Conservation (phyloP, 176 grass and related monocot species). For the Thalia dealbata region DNA sequence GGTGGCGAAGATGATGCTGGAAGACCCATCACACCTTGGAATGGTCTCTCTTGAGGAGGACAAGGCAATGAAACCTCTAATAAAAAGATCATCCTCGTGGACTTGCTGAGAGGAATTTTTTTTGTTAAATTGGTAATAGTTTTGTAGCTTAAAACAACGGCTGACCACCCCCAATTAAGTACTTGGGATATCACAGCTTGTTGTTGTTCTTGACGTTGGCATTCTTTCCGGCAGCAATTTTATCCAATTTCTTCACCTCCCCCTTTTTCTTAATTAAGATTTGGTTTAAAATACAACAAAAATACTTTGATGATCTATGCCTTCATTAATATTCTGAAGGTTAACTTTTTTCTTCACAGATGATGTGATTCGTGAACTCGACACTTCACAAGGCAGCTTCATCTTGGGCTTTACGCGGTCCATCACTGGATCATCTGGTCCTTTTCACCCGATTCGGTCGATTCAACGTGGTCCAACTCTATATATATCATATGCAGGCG, state of each 20-base stretch:
- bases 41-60: constrained; percentile 14
- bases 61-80: constrained; percentile 17
- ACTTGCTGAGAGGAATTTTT: background rate
- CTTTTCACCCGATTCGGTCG: too few species aligned
- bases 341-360: too few species aligned
- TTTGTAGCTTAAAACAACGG: background rate
- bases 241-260: background rate
- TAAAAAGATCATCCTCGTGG: constrained; percentile 12
- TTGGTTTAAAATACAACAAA: background rate
- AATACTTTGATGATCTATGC: too few species aligned
- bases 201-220: background rate
- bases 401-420: too few species aligned
- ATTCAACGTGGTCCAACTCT: too few species aligned
- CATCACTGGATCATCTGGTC: too few species aligned
- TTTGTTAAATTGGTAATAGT: background rate
- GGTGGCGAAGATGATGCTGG: constrained; percentile 14
- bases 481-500: too few species aligned
- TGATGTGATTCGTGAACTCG: too few species aligned
- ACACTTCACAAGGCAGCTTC: too few species aligned
- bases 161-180: too few species aligned
- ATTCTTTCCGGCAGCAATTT: background rate
- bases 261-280: background rate
- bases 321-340: too few species aligned
- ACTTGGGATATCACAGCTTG: too few species aligned
- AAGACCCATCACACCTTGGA: constrained; percentile 15